Percentiles rank a stretch among this genome's conserved stretches.
Evolutionary conservation across 2,329 filamentous ascomycete species (phyloP).

Genomic region (Botrytis porri): DNA sequence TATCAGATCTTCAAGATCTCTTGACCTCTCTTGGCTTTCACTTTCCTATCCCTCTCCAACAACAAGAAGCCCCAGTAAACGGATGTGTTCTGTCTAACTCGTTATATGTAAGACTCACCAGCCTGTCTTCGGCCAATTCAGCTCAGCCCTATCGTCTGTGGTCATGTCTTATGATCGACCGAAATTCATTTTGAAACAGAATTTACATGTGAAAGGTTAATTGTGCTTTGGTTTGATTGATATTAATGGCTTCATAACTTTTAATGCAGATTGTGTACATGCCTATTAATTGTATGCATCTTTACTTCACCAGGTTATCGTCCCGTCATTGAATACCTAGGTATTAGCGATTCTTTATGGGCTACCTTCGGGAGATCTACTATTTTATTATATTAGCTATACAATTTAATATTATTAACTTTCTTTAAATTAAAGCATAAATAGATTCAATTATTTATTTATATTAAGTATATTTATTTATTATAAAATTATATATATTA

Average conservation of each 20-base stretch:
- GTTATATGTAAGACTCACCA: not conserved
- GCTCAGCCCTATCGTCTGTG: not conserved
- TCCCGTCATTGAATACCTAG: not conserved
- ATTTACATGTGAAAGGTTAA: not conserved
- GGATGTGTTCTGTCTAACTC: not conserved
- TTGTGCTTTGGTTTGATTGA: not conserved
- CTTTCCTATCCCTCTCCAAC: not conserved
- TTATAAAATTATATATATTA: no score
- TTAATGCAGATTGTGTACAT: not conserved
- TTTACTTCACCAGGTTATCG: not conserved
- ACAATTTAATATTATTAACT: no score
- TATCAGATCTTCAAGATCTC: not conserved
- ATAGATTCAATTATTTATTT: no score
- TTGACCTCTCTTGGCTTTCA: not conserved
- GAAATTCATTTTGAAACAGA: not conserved
- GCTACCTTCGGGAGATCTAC: not conserved
- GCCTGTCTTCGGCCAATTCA: not conserved
- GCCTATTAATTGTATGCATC: not conserved
- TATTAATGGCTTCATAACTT: not conserved
- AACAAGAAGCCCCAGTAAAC: not conserved
- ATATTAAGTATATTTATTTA: no score
- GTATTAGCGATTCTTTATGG: not conserved
- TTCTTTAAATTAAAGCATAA: no score
- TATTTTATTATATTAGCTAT: no score
- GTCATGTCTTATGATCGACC: not conserved